phyloP scores from a whole-genome alignment of 306 rosid genomes.

The Trifolium fragiferum region DNA sequence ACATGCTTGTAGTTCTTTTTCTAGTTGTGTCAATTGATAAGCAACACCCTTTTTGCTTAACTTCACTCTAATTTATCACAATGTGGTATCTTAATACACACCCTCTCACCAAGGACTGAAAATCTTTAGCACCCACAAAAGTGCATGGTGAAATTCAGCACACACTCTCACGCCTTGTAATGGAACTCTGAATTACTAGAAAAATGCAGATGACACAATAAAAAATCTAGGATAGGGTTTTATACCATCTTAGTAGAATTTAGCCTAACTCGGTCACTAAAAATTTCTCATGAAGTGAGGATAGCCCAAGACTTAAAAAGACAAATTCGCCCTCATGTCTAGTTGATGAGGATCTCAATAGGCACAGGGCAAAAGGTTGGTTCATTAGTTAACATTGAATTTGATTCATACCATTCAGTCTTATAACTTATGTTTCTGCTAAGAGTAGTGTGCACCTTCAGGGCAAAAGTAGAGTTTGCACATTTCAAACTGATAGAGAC shows the following conservation, averaged over 20 bases:
- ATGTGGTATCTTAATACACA: background rate
- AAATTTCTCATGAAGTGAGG: background rate
- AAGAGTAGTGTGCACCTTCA: background rate
- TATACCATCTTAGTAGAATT: background rate
- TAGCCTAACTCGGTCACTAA: background rate
- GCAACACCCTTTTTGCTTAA: no score
- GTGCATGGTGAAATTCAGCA: background rate
- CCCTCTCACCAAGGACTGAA: background rate
- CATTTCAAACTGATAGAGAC: no score
- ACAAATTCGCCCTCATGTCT: background rate
- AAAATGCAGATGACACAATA: background rate
- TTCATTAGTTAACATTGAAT: background rate
- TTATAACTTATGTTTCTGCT: constrained; percentile 9
- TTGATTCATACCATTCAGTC: background rate
- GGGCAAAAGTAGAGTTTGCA: constrained; percentile 5
- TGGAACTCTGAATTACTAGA: background rate
- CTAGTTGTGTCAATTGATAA: no score
- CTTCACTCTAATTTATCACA: no score
- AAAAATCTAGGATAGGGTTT: background rate
- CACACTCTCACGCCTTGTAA: background rate
- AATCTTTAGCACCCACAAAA: background rate
- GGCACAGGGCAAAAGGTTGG: background rate
- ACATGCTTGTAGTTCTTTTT: no score
- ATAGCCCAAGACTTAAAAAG: background rate
- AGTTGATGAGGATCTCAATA: background rate